These are phyloP conservation scores for Monilinia aucupariae DNA, from an alignment of 2,329 filamentous ascomycete genomes.

Conservation along the genomic window DNA sequence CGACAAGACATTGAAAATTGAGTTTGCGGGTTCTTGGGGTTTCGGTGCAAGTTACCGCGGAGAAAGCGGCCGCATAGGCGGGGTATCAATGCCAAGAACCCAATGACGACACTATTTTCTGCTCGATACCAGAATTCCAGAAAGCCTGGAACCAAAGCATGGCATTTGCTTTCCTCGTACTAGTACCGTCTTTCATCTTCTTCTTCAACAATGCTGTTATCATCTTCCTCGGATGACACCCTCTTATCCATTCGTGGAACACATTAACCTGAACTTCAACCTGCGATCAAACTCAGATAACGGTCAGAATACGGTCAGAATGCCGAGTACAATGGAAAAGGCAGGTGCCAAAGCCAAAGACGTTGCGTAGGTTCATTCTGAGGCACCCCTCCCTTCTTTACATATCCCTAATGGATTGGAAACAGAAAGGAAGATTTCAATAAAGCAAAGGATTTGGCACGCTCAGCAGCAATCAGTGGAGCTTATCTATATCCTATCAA, in stretches of 20 bases:
- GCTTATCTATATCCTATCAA: slow-evolving; percentile 84
- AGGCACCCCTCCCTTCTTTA: background rate
- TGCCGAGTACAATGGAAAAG: slow-evolving; percentile 31
- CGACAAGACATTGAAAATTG: background rate
- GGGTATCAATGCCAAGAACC: background rate
- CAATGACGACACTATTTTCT: slow-evolving; percentile 1
- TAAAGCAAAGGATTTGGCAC: slow-evolving; percentile 57
- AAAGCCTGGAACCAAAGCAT: slow-evolving; percentile 1
- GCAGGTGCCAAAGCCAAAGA: slow-evolving; percentile 33
- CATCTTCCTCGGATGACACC: background rate
- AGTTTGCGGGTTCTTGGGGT: background rate
- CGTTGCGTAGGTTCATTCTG: slow-evolving; percentile 31
- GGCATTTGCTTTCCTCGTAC: background rate
- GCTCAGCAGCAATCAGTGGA: slow-evolving; percentile 66
- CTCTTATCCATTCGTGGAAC: background rate
- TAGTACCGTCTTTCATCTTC: background rate
- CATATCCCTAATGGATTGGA: slow-evolving; percentile 11
- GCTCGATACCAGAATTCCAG: background rate
- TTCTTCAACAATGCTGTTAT: background rate
- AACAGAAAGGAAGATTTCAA: slow-evolving; percentile 63
- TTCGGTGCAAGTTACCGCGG: background rate
- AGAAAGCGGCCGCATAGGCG: background rate
- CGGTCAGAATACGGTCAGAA: slow-evolving; percentile 12
- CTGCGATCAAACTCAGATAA: background rate
- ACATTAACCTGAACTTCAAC: no score